These are phyloP conservation scores for Rhododendron griersonianum DNA, from an alignment of 148 eudicot species.

Conservation along the genomic window DNA sequence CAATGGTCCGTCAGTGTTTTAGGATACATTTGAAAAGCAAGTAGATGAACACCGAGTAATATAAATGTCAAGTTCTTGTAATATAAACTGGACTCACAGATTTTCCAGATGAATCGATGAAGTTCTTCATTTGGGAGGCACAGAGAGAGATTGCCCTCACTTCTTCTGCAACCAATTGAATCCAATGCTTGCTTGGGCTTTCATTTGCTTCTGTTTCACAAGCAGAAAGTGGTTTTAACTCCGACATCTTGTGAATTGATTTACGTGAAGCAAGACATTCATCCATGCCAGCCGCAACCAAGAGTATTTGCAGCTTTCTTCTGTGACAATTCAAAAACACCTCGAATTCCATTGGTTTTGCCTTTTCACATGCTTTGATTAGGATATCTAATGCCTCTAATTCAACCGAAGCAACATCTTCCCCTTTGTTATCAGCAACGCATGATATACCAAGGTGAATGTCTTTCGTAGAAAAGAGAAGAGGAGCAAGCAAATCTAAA, in stretches of 20 bases:
- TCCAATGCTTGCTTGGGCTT: constrained; percentile 38
- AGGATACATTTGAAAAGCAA: background rate
- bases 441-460: constrained; percentile 39
- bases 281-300: constrained; percentile 69
- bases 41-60: background rate
- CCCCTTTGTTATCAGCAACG: constrained; percentile 35
- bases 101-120: constrained; percentile 38
- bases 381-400: constrained; percentile 65
- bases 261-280: constrained; percentile 40
- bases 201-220: constrained; percentile 49
- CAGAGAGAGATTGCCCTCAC: constrained; percentile 78
- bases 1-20: background rate
- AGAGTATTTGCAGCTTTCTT: constrained; percentile 75
- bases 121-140: constrained; percentile 63
- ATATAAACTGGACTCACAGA: constrained; percentile 47
- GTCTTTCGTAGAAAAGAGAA: constrained; percentile 54
- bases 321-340: constrained; percentile 67
- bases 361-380: constrained; percentile 67
- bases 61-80: background rate
- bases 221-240: constrained; percentile 26
- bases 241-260: constrained; percentile 21
- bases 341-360: constrained; percentile 46
- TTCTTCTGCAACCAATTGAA: constrained; percentile 59
- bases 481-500: constrained; percentile 65
- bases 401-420: constrained; percentile 59